Percentiles rank a stretch among this genome's conserved stretches.
Conservation (phyloP, 495 filamentous ascomycete genomes). For the Aspergillus conjunctus region DNA sequence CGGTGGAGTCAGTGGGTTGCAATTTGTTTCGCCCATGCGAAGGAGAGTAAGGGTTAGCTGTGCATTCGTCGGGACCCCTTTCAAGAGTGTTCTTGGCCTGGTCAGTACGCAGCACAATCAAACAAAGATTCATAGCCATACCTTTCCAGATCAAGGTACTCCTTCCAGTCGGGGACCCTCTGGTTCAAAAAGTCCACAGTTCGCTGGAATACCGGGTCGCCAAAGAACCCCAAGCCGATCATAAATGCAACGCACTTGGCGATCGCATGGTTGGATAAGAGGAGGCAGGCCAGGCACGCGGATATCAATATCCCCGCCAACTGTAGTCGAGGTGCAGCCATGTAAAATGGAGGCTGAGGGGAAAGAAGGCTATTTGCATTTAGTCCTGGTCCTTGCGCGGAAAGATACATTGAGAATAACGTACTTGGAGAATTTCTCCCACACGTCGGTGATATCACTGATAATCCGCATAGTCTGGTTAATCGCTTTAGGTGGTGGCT, state of each 20-base stretch:
- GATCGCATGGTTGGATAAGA: conserved; percentile 70
- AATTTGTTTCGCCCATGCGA: conserved; percentile 79
- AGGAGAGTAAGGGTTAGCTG: conserved; percentile 83
- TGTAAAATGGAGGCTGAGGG: conserved; percentile 73
- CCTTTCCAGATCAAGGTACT: conserved; percentile 70
- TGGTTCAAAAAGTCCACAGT: conserved; percentile 64
- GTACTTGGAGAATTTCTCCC: conserved; percentile 79
- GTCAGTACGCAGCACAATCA: conserved; percentile 12
- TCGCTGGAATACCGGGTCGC: conserved; percentile 69
- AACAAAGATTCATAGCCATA: conserved; percentile 29
- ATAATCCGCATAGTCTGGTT: conserved; percentile 75
- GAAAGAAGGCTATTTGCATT: conserved; percentile 61
- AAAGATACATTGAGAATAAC: conserved; percentile 23
- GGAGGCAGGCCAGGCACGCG: conserved; percentile 57
- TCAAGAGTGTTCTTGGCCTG: conserved; percentile 65
- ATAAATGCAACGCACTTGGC: conserved; percentile 65
- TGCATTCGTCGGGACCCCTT: conserved; percentile 83
- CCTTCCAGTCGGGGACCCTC: conserved; percentile 74
- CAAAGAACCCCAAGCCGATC: conserved; percentile 74
- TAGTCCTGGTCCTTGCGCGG: background rate
- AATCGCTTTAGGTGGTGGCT: conserved; percentile 72
- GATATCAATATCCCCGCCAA: conserved; percentile 63
- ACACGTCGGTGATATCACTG: conserved; percentile 73
- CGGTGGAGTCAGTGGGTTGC: conserved; percentile 76
- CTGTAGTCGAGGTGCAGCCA: conserved; percentile 60